Conservation (phyloP, 768 basidiomycete species). For the Rhodotorula babjevae region DNA sequence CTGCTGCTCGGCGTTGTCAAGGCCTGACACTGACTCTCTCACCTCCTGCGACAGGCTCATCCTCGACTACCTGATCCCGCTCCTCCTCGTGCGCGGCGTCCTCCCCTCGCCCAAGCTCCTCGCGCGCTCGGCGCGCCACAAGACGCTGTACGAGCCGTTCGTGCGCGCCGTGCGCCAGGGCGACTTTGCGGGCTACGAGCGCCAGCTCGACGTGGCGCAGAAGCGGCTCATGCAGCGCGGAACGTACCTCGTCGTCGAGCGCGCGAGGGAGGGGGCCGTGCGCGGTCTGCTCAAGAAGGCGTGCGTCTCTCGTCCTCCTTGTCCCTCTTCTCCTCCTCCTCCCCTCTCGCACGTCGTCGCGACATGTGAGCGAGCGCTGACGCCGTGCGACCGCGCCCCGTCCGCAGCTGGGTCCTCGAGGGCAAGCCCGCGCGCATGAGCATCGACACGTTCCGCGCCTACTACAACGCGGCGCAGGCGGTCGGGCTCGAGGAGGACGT, state of each 20-base stretch:
- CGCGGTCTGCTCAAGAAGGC: conserved; percentile 64
- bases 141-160: conserved; percentile 73
- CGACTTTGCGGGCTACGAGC: conserved; percentile 73
- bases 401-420: conserved; percentile 68
- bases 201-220: conserved; percentile 64
- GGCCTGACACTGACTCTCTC: neutral
- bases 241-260: conserved; percentile 78
- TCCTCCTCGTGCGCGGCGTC: conserved; percentile 80
- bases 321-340: no score
- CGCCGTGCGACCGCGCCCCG: no score
- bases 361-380: neutral
- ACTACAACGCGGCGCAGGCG: conserved; percentile 17
- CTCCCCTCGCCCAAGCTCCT: conserved; percentile 71
- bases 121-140: conserved; percentile 55
- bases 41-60: conserved; percentile 61
- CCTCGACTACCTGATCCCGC: conserved; percentile 80
- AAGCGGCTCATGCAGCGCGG: conserved; percentile 75
- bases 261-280: conserved; percentile 78
- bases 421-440: conserved; percentile 73
- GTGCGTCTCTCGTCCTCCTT: conserved; percentile 43
- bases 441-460: conserved; percentile 62
- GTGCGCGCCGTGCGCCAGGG: conserved; percentile 70
- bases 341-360: no score
- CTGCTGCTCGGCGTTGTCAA: no score
- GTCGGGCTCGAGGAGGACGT: conserved; percentile 52